Evolutionary conservation across 352 stramenopile genomes (phyloP), one percentile per base, ranked within the genome.

Genomic region (Pythium biforme): DNA sequence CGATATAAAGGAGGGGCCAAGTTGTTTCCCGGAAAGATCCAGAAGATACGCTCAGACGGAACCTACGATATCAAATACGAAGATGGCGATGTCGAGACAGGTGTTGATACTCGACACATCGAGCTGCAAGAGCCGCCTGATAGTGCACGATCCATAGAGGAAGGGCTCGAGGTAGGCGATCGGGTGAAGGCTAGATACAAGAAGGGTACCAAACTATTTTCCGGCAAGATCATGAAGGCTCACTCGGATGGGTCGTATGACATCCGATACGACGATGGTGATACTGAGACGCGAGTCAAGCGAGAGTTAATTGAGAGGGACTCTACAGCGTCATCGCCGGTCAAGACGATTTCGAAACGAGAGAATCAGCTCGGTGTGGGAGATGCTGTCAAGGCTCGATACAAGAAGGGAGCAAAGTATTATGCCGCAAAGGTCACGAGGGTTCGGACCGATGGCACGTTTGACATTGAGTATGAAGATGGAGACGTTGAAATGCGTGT

Each of bases 41-140:
- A 70, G 14, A 64, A 64, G 10, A 69, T 75, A 0, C 71, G 90
- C 58, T 56, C 58, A 0, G 77, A 94, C 59, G 81, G 77, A 4
- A 91, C 83, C 12, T 92, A 79, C 61, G 83, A 93, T 41, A 62
- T 95, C 50, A 59, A 67, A 19, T 91, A 83, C 52, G 79, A 91
- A 4, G 76, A 90, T 39, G 77, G 75, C n/a, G 77, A 86, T 41
- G 41, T 61, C 0, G 78, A 87, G 40, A 73, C 41, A 0, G 48
- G 58, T 9, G 75, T 87, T 23, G 54, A 68, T 0, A 1, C 29
- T 4, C n/a, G 20, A 8, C 52, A 64, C 23, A 64, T 72, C 29
- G 46, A 64, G 17, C 12, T 29, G 1, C 20, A 26, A 10, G 51
- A 60, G 5, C 37, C 11, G 12, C n/a, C n/a, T n/a, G 37, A 19